Base-by-base conservation (phyloP, 139 green algal genomes). In the Tetradesmus obliquus region DNA sequence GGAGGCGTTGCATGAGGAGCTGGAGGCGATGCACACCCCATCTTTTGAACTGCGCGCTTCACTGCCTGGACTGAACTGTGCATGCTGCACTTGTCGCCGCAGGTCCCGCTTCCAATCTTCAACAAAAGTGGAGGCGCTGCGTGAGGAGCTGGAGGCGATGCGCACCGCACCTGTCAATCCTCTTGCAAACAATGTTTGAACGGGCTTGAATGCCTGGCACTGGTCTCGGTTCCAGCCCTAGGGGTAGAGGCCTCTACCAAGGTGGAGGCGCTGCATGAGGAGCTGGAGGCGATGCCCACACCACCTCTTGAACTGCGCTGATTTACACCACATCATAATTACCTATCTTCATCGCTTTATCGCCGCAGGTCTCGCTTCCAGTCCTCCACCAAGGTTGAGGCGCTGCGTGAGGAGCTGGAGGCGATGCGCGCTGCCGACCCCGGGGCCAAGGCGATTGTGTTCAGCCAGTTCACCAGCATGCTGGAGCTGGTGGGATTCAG, bases 381-480 rank as follows among this genome's bases (percentile, higher is more conserved):
- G 93, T 97, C 89, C 90, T 97, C 93, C 95, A 99, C 97, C 88
- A 99, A 99, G 95, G 98, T 99, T 58, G 98, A 99, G 96, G 97
- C 97, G 22, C 93, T 98, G 88, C 92, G 95, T 71, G 97, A 98
- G 93, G 97, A 98, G 94, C 85, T 98, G 79, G 53, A 94, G 54
- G 93, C 84, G 58, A 98, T 98, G 97, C 45, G 94, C 53, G 62
- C 88, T 45, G 66, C 90, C 0, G 97, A 99, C 94, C 95, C 97
- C 8, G 84, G 88, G 54, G 95, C 96, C 93, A 98, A 98, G 95
- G 96, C 94, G 74, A 97, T 99, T 57, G 96, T 99, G 58, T 99
- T 99, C 95, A 95, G 66, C 55, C 98, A 99, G 96, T 99, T 99
- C 96, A 99, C 98, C 5, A 97, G 93, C 91, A 98, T 99, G 96